Evolutionary conservation across 2,329 filamentous ascomycete genomes (phyloP).

Genomic region (Penicillium sp.): DNA sequence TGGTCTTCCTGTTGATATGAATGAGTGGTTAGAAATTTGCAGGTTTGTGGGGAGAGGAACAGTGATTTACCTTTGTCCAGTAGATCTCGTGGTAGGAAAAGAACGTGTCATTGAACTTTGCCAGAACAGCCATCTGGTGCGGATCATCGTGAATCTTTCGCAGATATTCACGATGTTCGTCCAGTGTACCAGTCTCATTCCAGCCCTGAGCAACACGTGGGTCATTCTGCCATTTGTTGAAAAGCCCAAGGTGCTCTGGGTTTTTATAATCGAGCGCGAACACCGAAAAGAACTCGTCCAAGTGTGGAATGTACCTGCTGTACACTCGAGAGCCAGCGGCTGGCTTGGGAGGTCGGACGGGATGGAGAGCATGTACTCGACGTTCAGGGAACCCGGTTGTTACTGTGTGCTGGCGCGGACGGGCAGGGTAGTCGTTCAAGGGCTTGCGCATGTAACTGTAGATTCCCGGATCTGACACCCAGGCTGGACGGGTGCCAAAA

Average conservation of each 20-base stretch:
- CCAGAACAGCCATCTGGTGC: conserved; percentile 69
- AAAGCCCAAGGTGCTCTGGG: conserved; percentile 65
- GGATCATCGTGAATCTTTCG: conserved; percentile 68
- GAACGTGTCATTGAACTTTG: conserved; percentile 66
- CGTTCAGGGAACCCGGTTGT: conserved; percentile 50
- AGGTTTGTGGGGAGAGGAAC: too few relatives aligned
- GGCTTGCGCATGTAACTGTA: conserved; percentile 21
- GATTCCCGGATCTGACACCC: conserved; percentile 53
- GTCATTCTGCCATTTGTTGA: conserved; percentile 81
- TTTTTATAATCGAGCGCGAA: conserved; percentile 69
- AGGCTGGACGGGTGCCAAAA: conserved; percentile 63
- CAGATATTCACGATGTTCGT: conserved; percentile 72
- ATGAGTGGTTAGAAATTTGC: background rate
- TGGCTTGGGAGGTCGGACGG: conserved; percentile 70
- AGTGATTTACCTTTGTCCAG: conserved; percentile 63
- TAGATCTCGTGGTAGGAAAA: conserved; percentile 81
- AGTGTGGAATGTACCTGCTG: conserved; percentile 74
- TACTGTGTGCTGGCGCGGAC: conserved; percentile 38
- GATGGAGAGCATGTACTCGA: conserved; percentile 64
- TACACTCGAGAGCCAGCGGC: conserved; percentile 69
- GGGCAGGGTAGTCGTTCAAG: conserved; percentile 24
- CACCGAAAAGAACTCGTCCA: conserved; percentile 75
- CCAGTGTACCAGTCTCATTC: conserved; percentile 74
- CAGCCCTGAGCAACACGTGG: conserved; percentile 76
- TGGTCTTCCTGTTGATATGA: conserved; percentile 4